phyloP scores from a whole-genome alignment of 768 basidiomycete genomes.

The Tylopilus subfusipes region DNA sequence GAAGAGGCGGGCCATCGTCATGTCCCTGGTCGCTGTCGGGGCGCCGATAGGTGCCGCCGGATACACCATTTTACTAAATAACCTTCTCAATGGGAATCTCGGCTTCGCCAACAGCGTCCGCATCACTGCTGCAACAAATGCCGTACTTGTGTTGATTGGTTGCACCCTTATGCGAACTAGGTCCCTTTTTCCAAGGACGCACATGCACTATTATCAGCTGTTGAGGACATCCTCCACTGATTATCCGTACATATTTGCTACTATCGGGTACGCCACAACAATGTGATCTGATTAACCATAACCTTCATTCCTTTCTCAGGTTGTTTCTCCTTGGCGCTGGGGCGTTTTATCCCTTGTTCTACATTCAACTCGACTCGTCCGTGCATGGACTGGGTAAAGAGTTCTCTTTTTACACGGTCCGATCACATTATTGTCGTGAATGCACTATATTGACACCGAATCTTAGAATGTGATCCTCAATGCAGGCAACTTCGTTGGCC shows the following conservation, averaged over 20 bases:
- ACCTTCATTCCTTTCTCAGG: slow-evolving; percentile 5
- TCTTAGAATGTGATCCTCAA: slow-evolving; percentile 38
- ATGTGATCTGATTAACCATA: background rate
- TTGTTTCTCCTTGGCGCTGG: slow-evolving; percentile 22
- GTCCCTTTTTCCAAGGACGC: slow-evolving; percentile 25
- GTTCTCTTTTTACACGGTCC: slow-evolving; percentile 56
- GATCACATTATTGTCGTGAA: slow-evolving; percentile 3
- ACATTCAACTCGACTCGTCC: slow-evolving; percentile 54
- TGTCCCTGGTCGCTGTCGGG: slow-evolving; percentile 40
- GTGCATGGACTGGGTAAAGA: slow-evolving; percentile 41
- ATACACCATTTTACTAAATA: slow-evolving; percentile 31
- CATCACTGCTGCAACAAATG: slow-evolving; percentile 41
- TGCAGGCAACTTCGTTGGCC: slow-evolving; percentile 35
- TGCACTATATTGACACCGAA: background rate
- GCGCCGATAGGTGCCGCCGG: slow-evolving; percentile 28
- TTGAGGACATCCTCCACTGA: slow-evolving; percentile 18
- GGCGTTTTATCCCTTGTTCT: slow-evolving; percentile 38
- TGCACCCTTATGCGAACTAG: slow-evolving; percentile 38
- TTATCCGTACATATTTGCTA: slow-evolving; percentile 25
- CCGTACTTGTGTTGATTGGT: slow-evolving; percentile 35
- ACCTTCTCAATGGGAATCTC: slow-evolving; percentile 10
- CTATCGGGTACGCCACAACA: slow-evolving; percentile 16
- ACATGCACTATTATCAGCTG: slow-evolving; percentile 15
- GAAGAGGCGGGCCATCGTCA: slow-evolving; percentile 37
- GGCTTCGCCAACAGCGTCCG: slow-evolving; percentile 45